Percentiles rank a stretch among this genome's conserved stretches.
Evolutionary conservation across 371 early-diverging fungal genomes (phyloP).

Genomic region (Circinella minor): DNA sequence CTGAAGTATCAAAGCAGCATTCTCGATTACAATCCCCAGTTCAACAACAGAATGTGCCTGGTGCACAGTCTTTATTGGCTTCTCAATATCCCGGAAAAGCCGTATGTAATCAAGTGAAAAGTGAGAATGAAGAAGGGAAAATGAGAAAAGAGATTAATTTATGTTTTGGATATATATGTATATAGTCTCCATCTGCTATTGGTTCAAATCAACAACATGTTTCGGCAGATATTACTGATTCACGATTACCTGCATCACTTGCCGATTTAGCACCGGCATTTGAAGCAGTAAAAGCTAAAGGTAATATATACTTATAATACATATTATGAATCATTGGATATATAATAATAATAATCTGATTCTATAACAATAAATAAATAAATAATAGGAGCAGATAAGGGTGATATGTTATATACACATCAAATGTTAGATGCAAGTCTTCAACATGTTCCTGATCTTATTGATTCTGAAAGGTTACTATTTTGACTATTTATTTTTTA

Average conservation of each 20-base stretch:
- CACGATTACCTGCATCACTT: constrained; percentile 73
- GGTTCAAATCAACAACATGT: constrained; percentile 6
- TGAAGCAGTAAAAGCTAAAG: constrained; percentile 74
- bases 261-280: constrained; percentile 80
- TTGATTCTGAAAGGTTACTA: constrained; percentile 75
- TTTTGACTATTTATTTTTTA: not conserved
- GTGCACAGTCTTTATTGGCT: constrained; percentile 23
- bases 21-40: constrained; percentile 25
- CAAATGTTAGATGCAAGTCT: constrained; percentile 82
- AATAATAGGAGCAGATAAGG: constrained; percentile 28
- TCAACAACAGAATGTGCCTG: constrained; percentile 22
- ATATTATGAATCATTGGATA: too few species aligned
- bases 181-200: constrained; percentile 7
- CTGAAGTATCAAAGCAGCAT: constrained; percentile 21
- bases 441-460: constrained; percentile 74
- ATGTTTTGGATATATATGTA: not conserved
- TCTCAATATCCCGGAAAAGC: constrained; percentile 28
- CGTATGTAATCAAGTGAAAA: constrained; percentile 13
- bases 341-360: too few species aligned
- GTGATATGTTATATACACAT: constrained; percentile 50
- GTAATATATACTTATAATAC: constrained; percentile 25
- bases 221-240: constrained; percentile 45
- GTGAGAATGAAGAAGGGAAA: too few species aligned
- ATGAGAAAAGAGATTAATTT: not conserved
- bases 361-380: not conserved